Percentiles rank a stretch among this genome's conserved stretches.
These are phyloP conservation scores for Prunus mongolica DNA, from an alignment of 306 rosid genomes.

Conservation along the genomic window DNA sequence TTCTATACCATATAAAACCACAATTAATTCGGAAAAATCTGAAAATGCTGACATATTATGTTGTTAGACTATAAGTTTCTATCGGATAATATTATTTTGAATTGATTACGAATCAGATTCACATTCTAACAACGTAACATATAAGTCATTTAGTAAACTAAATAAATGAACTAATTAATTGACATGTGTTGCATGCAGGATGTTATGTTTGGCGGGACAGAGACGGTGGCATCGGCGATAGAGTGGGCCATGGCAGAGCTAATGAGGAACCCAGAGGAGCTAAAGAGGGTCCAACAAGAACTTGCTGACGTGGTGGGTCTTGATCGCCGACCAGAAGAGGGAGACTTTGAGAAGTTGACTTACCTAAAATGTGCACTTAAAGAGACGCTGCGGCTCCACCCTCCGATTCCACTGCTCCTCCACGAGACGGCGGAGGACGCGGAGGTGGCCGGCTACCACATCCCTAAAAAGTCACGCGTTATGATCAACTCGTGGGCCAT, in stretches of 20 bases:
- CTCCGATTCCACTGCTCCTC: conserved; percentile 87
- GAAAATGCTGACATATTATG: not conserved
- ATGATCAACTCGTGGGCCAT: conserved; percentile 86
- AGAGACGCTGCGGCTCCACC: conserved; percentile 83
- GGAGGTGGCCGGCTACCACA: conserved; percentile 42
- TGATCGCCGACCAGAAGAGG: conserved; percentile 58
- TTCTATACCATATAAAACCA: not conserved
- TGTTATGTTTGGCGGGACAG: conserved; percentile 95
- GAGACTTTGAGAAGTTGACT: conserved; percentile 62
- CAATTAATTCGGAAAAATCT: not conserved
- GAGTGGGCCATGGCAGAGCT: conserved; percentile 88
- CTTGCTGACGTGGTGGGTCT: conserved; percentile 61
- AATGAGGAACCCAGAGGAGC: conserved; percentile 64
- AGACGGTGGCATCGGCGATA: conserved; percentile 88
- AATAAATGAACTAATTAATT: not conserved
- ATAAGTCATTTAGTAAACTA: too few relatives aligned
- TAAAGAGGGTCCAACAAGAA: conserved; percentile 56
- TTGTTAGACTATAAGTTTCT: not conserved
- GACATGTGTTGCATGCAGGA: conserved; percentile 35
- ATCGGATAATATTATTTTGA: not conserved
- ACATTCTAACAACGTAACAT: not conserved
- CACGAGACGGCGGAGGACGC: conserved; percentile 84
- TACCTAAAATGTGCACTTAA: conserved; percentile 53
- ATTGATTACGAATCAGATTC: not conserved
- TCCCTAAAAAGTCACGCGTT: conserved; percentile 69